Evolutionary conservation across 2,329 filamentous ascomycete genomes (phyloP).

Genomic region (Sporothrix schenckii): DNA sequence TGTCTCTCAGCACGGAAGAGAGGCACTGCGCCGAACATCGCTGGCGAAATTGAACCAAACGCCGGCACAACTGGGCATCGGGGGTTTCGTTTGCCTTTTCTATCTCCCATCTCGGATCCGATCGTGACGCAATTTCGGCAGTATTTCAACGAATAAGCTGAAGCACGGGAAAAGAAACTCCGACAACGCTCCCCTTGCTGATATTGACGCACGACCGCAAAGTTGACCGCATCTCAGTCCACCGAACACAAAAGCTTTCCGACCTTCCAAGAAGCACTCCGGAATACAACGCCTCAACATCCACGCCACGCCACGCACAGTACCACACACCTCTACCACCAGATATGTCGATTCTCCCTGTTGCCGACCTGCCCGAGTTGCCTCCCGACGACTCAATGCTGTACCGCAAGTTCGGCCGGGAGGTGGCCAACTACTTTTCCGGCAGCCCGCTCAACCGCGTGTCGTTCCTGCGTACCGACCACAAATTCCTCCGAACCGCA

Average conservation of each 20-base stretch:
- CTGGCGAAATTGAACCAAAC: background rate
- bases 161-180: slow-evolving; percentile 25
- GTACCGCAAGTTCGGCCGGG: slow-evolving; percentile 74
- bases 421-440: slow-evolving; percentile 82
- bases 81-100: background rate
- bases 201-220: background rate
- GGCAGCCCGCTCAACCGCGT: slow-evolving; percentile 77
- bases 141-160: background rate
- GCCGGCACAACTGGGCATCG: background rate
- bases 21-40: background rate
- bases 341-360: slow-evolving; percentile 31
- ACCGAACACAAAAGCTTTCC: no score
- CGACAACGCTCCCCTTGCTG: slow-evolving; percentile 16
- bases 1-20: slow-evolving; percentile 13
- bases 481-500: slow-evolving; percentile 69
- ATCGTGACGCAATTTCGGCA: slow-evolving; percentile 20
- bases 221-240: background rate
- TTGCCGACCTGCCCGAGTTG: slow-evolving; percentile 48
- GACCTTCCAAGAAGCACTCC: no score
- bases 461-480: slow-evolving; percentile 73
- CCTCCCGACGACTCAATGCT: slow-evolving; percentile 66
- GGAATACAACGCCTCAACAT: background rate
- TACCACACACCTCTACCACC: background rate
- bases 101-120: slow-evolving; percentile 14
- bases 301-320: background rate